Base-by-base conservation (phyloP, 345 rosid genomes). In the Raphanus raphanistrum region DNA sequence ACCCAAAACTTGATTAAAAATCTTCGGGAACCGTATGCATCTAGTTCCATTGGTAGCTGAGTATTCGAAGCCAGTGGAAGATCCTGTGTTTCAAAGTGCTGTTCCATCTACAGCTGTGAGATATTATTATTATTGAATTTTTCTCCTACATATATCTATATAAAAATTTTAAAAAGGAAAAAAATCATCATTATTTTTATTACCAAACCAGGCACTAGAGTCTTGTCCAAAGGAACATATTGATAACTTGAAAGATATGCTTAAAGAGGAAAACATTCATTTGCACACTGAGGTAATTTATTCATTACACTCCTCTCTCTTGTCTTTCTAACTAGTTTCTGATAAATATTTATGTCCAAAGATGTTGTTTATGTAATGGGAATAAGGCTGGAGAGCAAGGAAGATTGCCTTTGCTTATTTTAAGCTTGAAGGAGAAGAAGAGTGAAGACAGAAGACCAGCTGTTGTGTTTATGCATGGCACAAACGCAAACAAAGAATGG, bases 391-490 rank as follows among this genome's bases (percentile, higher is more conserved):
- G 85, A 71, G 87, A 88, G 75, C 98, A 92, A 81, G 94, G 97
- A 7, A 76, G 84, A 21, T 63, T 92, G 81, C 97, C 96, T 10
- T 64, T 95, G 50, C 77, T 95, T 21, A 86, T 90, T 63, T 62
- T 92, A 82, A 92, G 92, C 64, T 65, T 88, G 85, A 90, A 89
- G 76, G 82, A 76, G 41, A 48, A 77, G 35, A 48, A 57, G 32
- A 67, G 11, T 50, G 72, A 54, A 25, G 82, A 79, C 55, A 91
- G 63, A 80, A 90, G 83, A 48, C 96, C 96, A 75, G 92, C 92
- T 58, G 73, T 95, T 65, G 96, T 95, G 68, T 92, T 95, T 78
- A 89, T 95, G 73, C 99, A 95, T 50, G 89, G 97, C 79, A 84
- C 96, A 17, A 75, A 74, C 69, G 83, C 88, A 82, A 85, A 86